phyloP scores from a whole-genome alignment of 345 rosid genomes.

The Camelina laxa region DNA sequence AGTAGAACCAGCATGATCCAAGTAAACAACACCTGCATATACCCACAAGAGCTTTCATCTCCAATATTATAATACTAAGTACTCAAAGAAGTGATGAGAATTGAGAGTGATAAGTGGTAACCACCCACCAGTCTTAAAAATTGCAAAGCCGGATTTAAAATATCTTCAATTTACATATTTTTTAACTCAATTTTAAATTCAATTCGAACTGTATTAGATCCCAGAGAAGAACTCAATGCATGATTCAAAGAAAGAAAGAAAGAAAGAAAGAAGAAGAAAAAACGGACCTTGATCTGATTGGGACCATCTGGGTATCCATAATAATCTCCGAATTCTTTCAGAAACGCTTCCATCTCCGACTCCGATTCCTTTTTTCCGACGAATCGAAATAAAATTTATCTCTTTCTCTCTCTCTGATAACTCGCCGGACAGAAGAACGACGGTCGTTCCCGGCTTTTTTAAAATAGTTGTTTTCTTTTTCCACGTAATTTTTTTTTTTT shows the following conservation, averaged over 20 bases:
- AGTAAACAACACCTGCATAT: slow-evolving; percentile 70
- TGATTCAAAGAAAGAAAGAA: neutral
- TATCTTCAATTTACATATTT: no score
- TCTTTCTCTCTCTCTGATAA: slow-evolving; percentile 8
- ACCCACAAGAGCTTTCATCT: slow-evolving; percentile 22
- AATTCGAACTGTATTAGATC: no score
- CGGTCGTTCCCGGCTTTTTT: slow-evolving; percentile 38
- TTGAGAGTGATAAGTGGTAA: no score
- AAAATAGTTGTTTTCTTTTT: slow-evolving; percentile 10
- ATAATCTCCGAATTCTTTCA: slow-evolving; percentile 64
- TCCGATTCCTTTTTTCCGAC: neutral
- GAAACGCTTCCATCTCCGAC: slow-evolving; percentile 54
- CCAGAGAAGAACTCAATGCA: neutral
- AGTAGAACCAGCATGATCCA: slow-evolving; percentile 98
- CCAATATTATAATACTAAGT: neutral
- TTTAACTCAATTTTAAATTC: no score
- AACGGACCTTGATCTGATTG: slow-evolving; percentile 56
- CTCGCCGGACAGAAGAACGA: slow-evolving; percentile 20
- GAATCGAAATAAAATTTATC: neutral
- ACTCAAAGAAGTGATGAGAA: neutral
- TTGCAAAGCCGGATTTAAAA: no score
- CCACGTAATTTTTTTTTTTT: neutral
- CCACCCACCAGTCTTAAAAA: no score
- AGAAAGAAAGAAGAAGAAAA: no score
- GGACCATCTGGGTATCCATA: slow-evolving; percentile 88